Evolutionary conservation across 2,329 filamentous ascomycete genomes (phyloP).

Genomic region (Coleophoma eucalyptorum): DNA sequence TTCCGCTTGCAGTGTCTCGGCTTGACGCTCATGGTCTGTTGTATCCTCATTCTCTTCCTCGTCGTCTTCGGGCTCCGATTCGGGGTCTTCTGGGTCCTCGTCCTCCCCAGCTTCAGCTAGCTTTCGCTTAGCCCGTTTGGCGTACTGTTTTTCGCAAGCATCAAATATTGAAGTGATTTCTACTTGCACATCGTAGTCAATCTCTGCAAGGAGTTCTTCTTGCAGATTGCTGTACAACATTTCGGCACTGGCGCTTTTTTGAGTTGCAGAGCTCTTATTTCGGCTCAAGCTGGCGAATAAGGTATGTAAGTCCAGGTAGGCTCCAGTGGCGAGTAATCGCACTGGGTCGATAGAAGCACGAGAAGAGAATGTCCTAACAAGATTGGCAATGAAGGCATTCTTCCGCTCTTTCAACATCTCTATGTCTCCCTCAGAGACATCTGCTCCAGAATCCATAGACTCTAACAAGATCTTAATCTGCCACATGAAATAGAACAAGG

Average conservation of each 20-base stretch:
- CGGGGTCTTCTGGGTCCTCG: slow-evolving; percentile 66
- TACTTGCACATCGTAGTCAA: slow-evolving; percentile 57
- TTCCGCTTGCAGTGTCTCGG: slow-evolving; percentile 72
- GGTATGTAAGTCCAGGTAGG: slow-evolving; percentile 77
- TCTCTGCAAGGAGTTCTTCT: slow-evolving; percentile 62
- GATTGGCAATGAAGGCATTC: slow-evolving; percentile 54
- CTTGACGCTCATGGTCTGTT: slow-evolving; percentile 54
- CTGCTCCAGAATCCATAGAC: slow-evolving; percentile 47
- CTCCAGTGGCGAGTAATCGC: slow-evolving; percentile 70
- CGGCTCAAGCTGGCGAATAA: slow-evolving; percentile 72
- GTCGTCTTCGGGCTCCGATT: slow-evolving; percentile 58
- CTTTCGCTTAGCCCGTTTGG: slow-evolving; percentile 62
- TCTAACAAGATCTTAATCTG: slow-evolving; percentile 62
- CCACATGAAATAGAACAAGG: slow-evolving; percentile 95
- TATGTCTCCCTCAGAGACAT: slow-evolving; percentile 54
- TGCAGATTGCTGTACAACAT: slow-evolving; percentile 28
- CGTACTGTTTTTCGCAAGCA: slow-evolving; percentile 70
- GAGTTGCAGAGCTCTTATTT: slow-evolving; percentile 33
- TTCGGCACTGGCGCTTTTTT: slow-evolving; percentile 40
- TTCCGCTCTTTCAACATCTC: slow-evolving; percentile 55
- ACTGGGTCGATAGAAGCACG: slow-evolving; percentile 72
- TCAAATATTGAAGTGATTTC: slow-evolving; percentile 76
- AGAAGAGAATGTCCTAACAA: slow-evolving; percentile 66
- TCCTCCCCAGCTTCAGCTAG: slow-evolving; percentile 65
- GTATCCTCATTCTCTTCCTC: slow-evolving; percentile 47